Evolutionary conservation across 179 eudicot species (phyloP), one percentile per base, ranked within the genome.

Genomic region (Pouteria campechiana): DNA sequence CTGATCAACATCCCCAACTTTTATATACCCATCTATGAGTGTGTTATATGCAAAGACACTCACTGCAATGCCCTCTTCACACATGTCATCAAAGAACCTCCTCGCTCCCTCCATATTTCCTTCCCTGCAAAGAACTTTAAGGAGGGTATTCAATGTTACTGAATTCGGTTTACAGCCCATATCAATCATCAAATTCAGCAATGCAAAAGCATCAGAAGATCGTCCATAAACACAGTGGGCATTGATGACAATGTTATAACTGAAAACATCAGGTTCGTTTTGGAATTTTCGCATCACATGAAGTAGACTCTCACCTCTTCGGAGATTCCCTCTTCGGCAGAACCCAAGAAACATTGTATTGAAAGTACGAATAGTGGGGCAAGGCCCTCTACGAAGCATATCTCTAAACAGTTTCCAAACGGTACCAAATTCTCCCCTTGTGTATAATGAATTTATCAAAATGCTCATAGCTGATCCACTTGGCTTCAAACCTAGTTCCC

Each of bases 401-500:
- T 82, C 92, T 50, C 85, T 72, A 32, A 90, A 67, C 50, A 90
- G 60, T 50, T 79, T 82, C 94, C 94, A 90, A 5, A 86, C 84
- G 56, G 79, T 74, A 48, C 85, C 70, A 63, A 65, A 63, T 59
- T 87, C 92, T 29, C 96, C 99, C 37, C 74, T 47, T 52, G 79
- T 62, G 28, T 79, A 54, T 65, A 80, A 61, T 64, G 73, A 47
- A 19, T 72, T 83, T 34, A 87, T 65, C 29, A 90, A 56, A 41
- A 56, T 32, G 42, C 60, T 43, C 54, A 73, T 14, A 13, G 92
- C 78, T 2, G 99, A 77, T 25, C 35, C 29, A 52, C 75, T 58
- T 5, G 94, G 99, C 32, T 25, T 13, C 5, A 60, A 30, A 40
- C 92, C 88, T 17, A 63, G 51, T 58, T 67, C 72, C 62, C 88